phyloP scores from a whole-genome alignment of 345 rosid genomes.

The Melastoma malabathricum region DNA sequence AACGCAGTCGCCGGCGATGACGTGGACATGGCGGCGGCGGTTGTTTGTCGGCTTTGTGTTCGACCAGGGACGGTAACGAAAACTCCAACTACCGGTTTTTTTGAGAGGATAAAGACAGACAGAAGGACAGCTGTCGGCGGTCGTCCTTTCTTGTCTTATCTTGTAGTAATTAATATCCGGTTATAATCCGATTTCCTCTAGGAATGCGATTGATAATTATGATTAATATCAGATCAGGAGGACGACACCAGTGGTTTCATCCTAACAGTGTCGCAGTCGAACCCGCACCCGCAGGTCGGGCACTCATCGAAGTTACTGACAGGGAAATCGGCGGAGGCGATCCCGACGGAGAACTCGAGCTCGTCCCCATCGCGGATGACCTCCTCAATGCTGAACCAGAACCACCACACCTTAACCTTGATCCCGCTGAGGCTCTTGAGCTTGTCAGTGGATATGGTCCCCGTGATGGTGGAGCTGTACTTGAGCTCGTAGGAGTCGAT shows the following conservation, averaged over 20 bases:
- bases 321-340: constrained; percentile 29
- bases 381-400: constrained; percentile 30
- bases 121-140: too few relatives aligned
- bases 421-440: constrained; percentile 27
- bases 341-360: constrained; percentile 34
- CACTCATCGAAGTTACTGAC: constrained; percentile 21
- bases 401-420: constrained; percentile 24
- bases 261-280: constrained; percentile 17
- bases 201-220: too few relatives aligned
- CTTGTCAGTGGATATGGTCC: constrained; percentile 21
- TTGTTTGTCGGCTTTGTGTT: too few relatives aligned
- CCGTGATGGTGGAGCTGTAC: constrained; percentile 26
- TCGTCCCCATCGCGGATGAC: constrained; percentile 26
- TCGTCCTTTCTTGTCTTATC: too few relatives aligned
- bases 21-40: too few relatives aligned
- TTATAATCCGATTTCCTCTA: too few relatives aligned
- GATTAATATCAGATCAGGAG: not conserved
- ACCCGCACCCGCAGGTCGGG: constrained; percentile 39
- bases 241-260: not conserved
- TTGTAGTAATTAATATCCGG: too few relatives aligned
- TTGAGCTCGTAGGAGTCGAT: constrained; percentile 32
- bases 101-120: too few relatives aligned
- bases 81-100: too few relatives aligned
- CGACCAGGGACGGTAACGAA: too few relatives aligned
- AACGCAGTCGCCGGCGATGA: constrained; percentile 2